These are phyloP conservation scores for Malus hybrid DNA, from an alignment of 331 rosid species.

Conservation along the genomic window DNA sequence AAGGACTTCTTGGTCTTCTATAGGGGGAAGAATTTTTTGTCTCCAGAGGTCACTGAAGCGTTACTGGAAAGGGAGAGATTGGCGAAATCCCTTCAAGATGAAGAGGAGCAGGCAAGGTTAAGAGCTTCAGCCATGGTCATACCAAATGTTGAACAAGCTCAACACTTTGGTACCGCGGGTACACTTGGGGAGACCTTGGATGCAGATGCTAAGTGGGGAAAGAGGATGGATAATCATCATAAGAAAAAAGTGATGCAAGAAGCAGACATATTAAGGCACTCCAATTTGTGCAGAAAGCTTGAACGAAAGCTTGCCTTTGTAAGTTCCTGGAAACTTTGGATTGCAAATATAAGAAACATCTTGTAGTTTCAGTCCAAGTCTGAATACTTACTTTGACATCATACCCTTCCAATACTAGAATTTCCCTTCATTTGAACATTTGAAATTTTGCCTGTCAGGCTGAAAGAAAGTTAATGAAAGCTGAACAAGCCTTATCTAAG, in stretches of 20 bases:
- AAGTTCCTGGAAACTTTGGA: slow-evolving; percentile 29
- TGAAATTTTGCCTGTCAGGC: slow-evolving; percentile 41
- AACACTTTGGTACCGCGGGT: slow-evolving; percentile 59
- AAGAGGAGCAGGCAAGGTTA: slow-evolving; percentile 92
- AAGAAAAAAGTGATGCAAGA: slow-evolving; percentile 57
- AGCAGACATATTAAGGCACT: slow-evolving; percentile 56
- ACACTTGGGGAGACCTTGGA: slow-evolving; percentile 87
- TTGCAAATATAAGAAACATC: neutral
- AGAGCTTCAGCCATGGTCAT: slow-evolving; percentile 68
- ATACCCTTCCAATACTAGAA: neutral
- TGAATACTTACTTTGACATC: neutral
- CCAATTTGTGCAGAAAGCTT: slow-evolving; percentile 55
- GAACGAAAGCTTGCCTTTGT: slow-evolving; percentile 69
- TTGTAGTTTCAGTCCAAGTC: neutral
- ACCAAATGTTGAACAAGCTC: slow-evolving; percentile 33
- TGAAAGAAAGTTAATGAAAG: slow-evolving; percentile 61
- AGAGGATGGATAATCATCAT: slow-evolving; percentile 46
- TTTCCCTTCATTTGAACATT: slow-evolving; percentile 18
- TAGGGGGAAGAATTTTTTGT: slow-evolving; percentile 80
- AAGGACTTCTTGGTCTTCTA: slow-evolving; percentile 92
- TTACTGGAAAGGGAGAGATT: slow-evolving; percentile 79
- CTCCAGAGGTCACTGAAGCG: slow-evolving; percentile 66
- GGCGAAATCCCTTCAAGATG: slow-evolving; percentile 72
- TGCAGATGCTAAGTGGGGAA: slow-evolving; percentile 97
- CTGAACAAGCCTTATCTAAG: slow-evolving; percentile 68